These are phyloP conservation scores for Elsinoe fawcettii DNA, from an alignment of 2,329 filamentous ascomycete species.

Conservation along the genomic window DNA sequence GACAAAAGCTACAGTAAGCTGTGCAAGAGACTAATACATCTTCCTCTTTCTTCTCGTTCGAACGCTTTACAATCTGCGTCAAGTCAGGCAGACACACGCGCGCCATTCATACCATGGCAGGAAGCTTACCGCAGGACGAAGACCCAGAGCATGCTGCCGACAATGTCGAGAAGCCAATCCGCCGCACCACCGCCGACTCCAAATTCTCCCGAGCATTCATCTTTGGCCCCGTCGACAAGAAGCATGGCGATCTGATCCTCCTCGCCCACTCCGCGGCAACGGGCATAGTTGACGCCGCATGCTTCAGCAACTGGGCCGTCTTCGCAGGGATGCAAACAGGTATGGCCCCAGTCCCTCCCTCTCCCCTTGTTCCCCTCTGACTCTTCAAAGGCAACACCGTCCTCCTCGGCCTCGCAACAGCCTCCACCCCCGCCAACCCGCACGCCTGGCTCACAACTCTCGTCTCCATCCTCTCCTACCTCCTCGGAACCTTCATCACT, in stretches of 20 bases:
- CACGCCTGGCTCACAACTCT: slow-evolving; percentile 48
- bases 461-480: slow-evolving; percentile 47
- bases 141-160: neutral
- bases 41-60: neutral
- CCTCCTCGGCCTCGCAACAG: slow-evolving; percentile 53
- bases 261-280: slow-evolving; percentile 40
- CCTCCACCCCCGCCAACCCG: slow-evolving; percentile 44
- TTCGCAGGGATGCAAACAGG: slow-evolving; percentile 49
- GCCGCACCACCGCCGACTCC: neutral
- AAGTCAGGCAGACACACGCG: neutral
- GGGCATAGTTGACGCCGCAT: slow-evolving; percentile 41
- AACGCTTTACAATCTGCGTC: neutral
- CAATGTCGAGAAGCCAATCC: neutral
- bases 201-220: slow-evolving; percentile 1
- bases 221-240: slow-evolving; percentile 26
- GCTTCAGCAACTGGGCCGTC: slow-evolving; percentile 42
- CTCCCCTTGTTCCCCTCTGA: neutral
- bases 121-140: neutral
- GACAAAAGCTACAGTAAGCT: neutral
- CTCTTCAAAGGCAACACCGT: slow-evolving; percentile 49
- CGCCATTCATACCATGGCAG: no score
- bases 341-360: slow-evolving; percentile 23
- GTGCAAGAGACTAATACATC: neutral
- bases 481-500: slow-evolving; percentile 44
- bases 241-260: slow-evolving; percentile 26